phyloP scores from a whole-genome alignment of 495 filamentous ascomycete species.

The Tuber indicum region DNA sequence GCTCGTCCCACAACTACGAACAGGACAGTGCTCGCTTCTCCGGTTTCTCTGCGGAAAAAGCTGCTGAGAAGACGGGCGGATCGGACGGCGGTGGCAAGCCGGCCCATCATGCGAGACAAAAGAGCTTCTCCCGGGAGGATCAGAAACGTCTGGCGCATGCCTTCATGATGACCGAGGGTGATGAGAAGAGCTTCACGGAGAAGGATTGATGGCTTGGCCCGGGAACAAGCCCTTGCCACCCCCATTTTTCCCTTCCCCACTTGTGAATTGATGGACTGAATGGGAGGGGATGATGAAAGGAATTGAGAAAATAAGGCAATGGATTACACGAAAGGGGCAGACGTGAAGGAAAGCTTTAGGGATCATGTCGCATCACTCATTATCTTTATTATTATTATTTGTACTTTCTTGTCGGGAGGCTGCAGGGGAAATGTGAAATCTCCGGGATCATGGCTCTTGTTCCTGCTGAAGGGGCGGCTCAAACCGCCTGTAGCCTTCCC shows the following conservation, averaged over 20 bases:
- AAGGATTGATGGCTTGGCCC: conserved; percentile 14
- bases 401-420: conserved; percentile 19
- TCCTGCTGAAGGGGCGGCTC: conserved; percentile 22
- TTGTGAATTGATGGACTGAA: neutral
- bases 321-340: neutral
- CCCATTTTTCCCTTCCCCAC: neutral
- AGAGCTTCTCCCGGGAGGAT: conserved; percentile 36
- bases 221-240: conserved; percentile 1
- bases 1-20: conserved; percentile 36
- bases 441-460: conserved; percentile 30
- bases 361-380: conserved; percentile 35
- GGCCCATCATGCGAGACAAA: conserved; percentile 25
- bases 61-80: conserved; percentile 4
- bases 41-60: conserved; percentile 8
- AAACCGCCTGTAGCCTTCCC: conserved; percentile 22
- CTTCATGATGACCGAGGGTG: conserved; percentile 15
- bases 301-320: conserved; percentile 6
- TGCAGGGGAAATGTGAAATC: conserved; percentile 20
- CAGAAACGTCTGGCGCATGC: conserved; percentile 26
- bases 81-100: conserved; percentile 10
- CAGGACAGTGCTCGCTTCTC: conserved; percentile 29
- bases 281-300: neutral
- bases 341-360: conserved; percentile 5
- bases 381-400: conserved; percentile 12
- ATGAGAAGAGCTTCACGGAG: conserved; percentile 26